phyloP scores from a whole-genome alignment of 441 rosid genomes.

The Iberis amara region DNA sequence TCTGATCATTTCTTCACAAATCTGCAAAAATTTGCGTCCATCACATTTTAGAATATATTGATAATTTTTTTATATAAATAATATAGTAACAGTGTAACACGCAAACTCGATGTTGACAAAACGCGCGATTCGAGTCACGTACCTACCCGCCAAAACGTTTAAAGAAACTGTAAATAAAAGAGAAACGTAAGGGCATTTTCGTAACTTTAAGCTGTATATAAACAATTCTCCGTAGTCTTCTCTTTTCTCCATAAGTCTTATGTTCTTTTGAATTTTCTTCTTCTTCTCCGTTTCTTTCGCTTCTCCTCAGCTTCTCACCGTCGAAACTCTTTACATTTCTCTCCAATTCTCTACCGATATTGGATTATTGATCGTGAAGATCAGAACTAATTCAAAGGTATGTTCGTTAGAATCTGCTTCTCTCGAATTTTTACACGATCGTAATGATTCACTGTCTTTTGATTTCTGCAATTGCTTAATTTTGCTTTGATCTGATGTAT shows the following conservation, averaged over 20 bases:
- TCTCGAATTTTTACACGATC: too few species aligned
- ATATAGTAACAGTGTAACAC: not conserved
- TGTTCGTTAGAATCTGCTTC: too few species aligned
- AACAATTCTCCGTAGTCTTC: conserved; percentile 21
- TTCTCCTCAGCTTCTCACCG: conserved; percentile 21
- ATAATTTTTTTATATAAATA: too few species aligned
- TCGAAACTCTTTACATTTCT: not conserved
- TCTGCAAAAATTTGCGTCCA: too few species aligned
- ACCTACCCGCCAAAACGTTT: conserved; percentile 18
- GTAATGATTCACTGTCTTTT: too few species aligned
- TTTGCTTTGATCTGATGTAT: not conserved
- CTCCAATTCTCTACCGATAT: conserved; percentile 10
- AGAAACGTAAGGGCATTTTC: not conserved
- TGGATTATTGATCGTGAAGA: not conserved
- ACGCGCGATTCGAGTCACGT: conserved; percentile 23
- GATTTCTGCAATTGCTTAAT: too few species aligned
- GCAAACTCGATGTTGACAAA: conserved; percentile 16
- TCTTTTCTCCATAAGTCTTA: not conserved
- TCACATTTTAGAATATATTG: too few species aligned
- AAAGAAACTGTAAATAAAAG: not conserved
- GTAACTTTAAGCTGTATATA: conserved; percentile 24
- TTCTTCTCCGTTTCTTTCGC: conserved; percentile 25
- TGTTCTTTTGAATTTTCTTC: not conserved
- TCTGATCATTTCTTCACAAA: too few species aligned
- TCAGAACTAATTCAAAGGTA: too few species aligned